These are phyloP conservation scores for Monosporascus sp. DNA, from an alignment of 2,329 filamentous ascomycete genomes.

Conservation along the genomic window DNA sequence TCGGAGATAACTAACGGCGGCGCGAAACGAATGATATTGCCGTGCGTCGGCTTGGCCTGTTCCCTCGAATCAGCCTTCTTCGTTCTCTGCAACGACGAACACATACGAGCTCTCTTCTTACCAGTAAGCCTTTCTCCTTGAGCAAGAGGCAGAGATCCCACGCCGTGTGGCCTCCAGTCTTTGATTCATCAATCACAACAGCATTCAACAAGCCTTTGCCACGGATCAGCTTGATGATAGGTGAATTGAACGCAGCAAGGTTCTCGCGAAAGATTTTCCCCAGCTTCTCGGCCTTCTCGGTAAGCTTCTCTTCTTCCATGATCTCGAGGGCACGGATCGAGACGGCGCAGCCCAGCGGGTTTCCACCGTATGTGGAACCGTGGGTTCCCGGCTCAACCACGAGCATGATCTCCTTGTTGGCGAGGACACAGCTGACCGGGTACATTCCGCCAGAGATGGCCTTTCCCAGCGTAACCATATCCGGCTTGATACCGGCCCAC, in stretches of 20 bases:
- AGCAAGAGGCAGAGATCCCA: conserved; percentile 96
- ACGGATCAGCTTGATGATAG: conserved; percentile 75
- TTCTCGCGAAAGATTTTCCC: conserved; percentile 81
- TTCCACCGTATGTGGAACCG: conserved; percentile 97
- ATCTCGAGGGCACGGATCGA: conserved; percentile 93
- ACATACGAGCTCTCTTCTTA: conserved; percentile 40
- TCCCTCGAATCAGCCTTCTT: conserved; percentile 20
- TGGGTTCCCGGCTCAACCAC: conserved; percentile 95
- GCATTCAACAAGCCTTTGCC: conserved; percentile 95
- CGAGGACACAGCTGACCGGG: conserved; percentile 90
- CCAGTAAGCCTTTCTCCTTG: conserved; percentile 91
- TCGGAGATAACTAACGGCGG: conserved; percentile 93
- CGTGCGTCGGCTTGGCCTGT: conserved; percentile 95
- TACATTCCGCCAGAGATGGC: conserved; percentile 98
- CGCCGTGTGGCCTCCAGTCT: conserved; percentile 78
- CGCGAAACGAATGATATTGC: conserved; percentile 98
- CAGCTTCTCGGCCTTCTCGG: conserved; percentile 72
- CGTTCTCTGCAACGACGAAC: conserved; percentile 5
- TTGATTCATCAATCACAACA: conserved; percentile 87
- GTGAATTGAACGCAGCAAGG: conserved; percentile 67
- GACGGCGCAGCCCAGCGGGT: conserved; percentile 90
- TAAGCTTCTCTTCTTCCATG: conserved; percentile 85
- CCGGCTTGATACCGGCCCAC: conserved; percentile 92
- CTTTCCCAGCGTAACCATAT: conserved; percentile 92
- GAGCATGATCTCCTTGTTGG: conserved; percentile 87